These are phyloP conservation scores for Eucalyptus pumila DNA, from an alignment of 345 rosid species.

Conservation along the genomic window DNA sequence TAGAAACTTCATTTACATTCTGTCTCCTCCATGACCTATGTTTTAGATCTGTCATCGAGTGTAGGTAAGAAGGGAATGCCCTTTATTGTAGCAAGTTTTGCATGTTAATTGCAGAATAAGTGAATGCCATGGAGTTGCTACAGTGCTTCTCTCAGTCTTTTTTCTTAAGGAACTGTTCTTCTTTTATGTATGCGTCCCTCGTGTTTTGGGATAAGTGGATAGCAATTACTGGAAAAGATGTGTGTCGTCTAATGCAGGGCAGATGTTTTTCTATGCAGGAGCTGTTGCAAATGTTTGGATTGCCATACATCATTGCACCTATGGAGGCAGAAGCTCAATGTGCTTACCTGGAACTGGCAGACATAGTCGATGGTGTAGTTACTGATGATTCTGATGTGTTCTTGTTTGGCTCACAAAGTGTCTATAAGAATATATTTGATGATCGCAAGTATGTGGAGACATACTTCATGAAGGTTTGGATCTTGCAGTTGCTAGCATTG, in stretches of 20 bases:
- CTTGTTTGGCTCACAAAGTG: constrained; percentile 82
- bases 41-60: neutral
- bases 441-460: constrained; percentile 97
- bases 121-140: neutral
- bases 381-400: constrained; percentile 97
- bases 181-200: neutral
- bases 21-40: neutral
- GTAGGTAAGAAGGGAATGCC: neutral
- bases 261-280: constrained; percentile 35
- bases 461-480: constrained; percentile 73
- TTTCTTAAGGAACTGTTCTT: neutral
- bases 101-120: neutral
- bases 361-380: constrained; percentile 92
- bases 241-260: neutral
- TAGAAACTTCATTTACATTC: neutral
- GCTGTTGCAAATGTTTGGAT: constrained; percentile 93
- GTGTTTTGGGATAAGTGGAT: neutral
- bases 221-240: neutral
- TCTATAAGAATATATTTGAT: constrained; percentile 94
- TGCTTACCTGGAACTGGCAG: constrained; percentile 75
- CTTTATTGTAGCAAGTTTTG: neutral
- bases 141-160: neutral
- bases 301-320: constrained; percentile 94
- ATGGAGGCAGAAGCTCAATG: constrained; percentile 99
- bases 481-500: neutral